Evolutionary conservation across 768 basidiomycete species (phyloP), one percentile per base, ranked within the genome.

Genomic region (Strobilomyces echinocephalus): DNA sequence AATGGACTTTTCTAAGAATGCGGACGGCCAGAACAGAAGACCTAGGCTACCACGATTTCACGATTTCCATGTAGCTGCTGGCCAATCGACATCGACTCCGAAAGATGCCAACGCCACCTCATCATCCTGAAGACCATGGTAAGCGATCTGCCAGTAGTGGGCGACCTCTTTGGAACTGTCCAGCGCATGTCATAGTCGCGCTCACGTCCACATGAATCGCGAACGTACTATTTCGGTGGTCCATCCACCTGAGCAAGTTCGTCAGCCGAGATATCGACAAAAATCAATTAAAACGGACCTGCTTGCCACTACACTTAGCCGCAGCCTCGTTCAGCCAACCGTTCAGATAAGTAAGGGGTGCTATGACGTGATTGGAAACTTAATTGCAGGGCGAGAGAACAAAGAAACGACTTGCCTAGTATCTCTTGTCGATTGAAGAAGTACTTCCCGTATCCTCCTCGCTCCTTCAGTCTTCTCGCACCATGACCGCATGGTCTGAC

Each of bases 401-500:
- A 21, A 35, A 24, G 1, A 16, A 11, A 30, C 1, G 38, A 51
- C 60, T 36, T 46, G 42, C 59, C 59, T 33, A 5, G 4, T 16
- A 15, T 11, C 18, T 16, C 33, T 7, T 15, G n/a, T n/a, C n/a
- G 7, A 1, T 12, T 15, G 12, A n/a, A 42, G 5, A 36, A 10
- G 3, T 49, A 3, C 49, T 53, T 61, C 21, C 60, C 60, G 2
- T 53, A 61, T 8, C 60, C 60, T 8, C 60, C 60, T 12, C 58
- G 60, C 33, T 53, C 49, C 26, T 56, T 34, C 5, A 0, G 10
- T 36, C n/a, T 52, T 46, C 2, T 52, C 49, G 45, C 58, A 1
- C 31, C 44, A 36, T 9, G 6, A 24, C 18, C 20, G 26, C 60
- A 61, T 55, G 4, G 2, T 28, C 28, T 16, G 44, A 5, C 0